These are phyloP conservation scores for Russula brevipes DNA, from an alignment of 768 basidiomycete genomes.

Conservation along the genomic window DNA sequence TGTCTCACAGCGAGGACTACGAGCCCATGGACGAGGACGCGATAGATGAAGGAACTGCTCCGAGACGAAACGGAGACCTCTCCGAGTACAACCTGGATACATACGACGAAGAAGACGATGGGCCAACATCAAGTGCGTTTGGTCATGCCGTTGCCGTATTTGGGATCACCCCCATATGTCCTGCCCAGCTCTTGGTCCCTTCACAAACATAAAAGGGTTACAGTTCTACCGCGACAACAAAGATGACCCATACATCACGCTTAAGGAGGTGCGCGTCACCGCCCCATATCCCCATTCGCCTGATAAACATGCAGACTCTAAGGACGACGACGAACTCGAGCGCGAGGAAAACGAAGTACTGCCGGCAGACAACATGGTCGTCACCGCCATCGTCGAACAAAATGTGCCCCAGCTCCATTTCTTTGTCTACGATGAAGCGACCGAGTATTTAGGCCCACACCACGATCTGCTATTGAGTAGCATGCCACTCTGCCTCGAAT, in stretches of 20 bases:
- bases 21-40: conserved; percentile 56
- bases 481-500: conserved; percentile 97
- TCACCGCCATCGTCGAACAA: conserved; percentile 92
- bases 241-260: conserved; percentile 94
- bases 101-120: conserved; percentile 74
- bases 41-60: conserved; percentile 34
- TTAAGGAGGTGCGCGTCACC: conserved; percentile 69
- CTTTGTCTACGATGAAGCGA: conserved; percentile 89
- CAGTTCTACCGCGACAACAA: conserved; percentile 87
- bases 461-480: conserved; percentile 98
- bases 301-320: conserved; percentile 5
- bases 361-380: conserved; percentile 88
- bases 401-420: conserved; percentile 94
- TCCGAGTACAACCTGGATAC: conserved; percentile 85
- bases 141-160: conserved; percentile 1
- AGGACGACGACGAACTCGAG: conserved; percentile 78
- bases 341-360: conserved; percentile 84
- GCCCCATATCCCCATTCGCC: conserved; percentile 18
- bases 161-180: conserved; percentile 19
- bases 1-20: conserved; percentile 40
- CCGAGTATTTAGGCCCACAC: conserved; percentile 91
- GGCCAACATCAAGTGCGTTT: conserved; percentile 33
- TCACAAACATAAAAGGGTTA: conserved; percentile 93
- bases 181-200: conserved; percentile 61
- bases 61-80: conserved; percentile 48